phyloP scores from a whole-genome alignment of 176 grass and related monocot species.

The Areca catechu region DNA sequence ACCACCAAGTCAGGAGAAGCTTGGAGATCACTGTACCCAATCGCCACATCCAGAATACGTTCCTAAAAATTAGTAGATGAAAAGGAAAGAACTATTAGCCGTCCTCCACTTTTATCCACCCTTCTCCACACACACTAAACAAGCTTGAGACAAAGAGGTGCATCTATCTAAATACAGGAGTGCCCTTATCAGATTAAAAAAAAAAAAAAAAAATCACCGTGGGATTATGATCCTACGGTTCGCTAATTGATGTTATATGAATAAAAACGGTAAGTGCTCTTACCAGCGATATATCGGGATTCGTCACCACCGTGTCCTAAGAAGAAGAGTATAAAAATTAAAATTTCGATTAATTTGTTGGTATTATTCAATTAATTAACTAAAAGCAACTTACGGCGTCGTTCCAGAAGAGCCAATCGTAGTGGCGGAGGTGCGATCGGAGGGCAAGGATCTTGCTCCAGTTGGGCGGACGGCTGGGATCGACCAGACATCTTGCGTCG shows the following conservation, averaged over 20 bases:
- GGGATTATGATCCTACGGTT: too few relatives aligned
- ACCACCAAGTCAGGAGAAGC: conserved; percentile 61
- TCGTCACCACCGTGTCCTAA: conserved; percentile 82
- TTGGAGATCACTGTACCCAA: conserved; percentile 35
- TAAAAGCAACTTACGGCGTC: conserved; percentile 21
- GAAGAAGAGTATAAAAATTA: not conserved
- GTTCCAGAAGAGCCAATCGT: conserved; percentile 49
- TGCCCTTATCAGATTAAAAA: not conserved
- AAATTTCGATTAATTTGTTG: too few relatives aligned
- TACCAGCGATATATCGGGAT: conserved; percentile 50
- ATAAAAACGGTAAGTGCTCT: not conserved
- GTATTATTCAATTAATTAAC: too few relatives aligned
- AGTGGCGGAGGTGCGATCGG: conserved; percentile 18
- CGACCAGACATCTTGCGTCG: conserved; percentile 20
- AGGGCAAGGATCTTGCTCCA: conserved; percentile 49
- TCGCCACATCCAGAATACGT: conserved; percentile 27
- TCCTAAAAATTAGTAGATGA: too few relatives aligned
- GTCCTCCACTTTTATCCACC: too few relatives aligned
- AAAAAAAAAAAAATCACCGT: not conserved
- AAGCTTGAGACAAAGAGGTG: too few relatives aligned
- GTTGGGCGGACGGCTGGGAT: conserved; percentile 29
- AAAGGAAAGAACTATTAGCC: too few relatives aligned
- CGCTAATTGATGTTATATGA: too few relatives aligned
- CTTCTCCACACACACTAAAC: too few relatives aligned
- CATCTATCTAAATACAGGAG: too few relatives aligned